Base-by-base conservation (phyloP, 768 basidiomycete genomes). In the Leccinum subtestaceum region DNA sequence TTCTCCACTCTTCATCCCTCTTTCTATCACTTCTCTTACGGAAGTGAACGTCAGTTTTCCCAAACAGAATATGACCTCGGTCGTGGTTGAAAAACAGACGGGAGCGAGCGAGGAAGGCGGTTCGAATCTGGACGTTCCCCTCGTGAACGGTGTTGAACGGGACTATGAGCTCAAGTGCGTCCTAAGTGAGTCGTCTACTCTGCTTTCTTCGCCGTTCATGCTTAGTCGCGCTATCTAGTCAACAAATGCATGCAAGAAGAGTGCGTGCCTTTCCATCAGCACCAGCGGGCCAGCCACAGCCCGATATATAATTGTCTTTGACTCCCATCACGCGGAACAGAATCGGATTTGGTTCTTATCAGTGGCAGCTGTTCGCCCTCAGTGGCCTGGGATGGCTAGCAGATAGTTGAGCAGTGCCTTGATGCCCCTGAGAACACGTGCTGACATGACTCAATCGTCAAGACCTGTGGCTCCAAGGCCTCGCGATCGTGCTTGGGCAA, bases 271-370 rank as follows among this genome's bases (percentile, higher is more conserved):
- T 32, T 53, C 19, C 31, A 55, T 61, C 46, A 56, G 53, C 19
- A 27, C 13, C 23, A 15, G 25, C 19, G 25, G 25, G 25, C 57
- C 9, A 66, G 4, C 11, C 31, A 25, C 9, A 36, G 19, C 43
- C 43, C 43, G 43, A 45, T 45, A 45, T 40, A n/a, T 19, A 43
- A 43, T 2, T 19, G 10, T 19, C 40, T 43, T 34, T 43, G n/a
- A 45, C 43, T 45, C 43, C 19, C 5, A 19, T 11, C 43, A 45
- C 43, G 43, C 19, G 43, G n/a, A 11, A 50, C 63, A 81, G 80
- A 58, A 79, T 82, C 50, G 80, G 81, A 52, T 82, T 78, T 45
- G 81, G 81, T 13, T 74, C 73, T 45, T 82, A 82, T 69, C 81
- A 82, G 56, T 67, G 72, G 54, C 77, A 81, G 62, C 74, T 82